Conservation (phyloP, 164 flowering plant genomes). For the Paratinospora sagittata region DNA sequence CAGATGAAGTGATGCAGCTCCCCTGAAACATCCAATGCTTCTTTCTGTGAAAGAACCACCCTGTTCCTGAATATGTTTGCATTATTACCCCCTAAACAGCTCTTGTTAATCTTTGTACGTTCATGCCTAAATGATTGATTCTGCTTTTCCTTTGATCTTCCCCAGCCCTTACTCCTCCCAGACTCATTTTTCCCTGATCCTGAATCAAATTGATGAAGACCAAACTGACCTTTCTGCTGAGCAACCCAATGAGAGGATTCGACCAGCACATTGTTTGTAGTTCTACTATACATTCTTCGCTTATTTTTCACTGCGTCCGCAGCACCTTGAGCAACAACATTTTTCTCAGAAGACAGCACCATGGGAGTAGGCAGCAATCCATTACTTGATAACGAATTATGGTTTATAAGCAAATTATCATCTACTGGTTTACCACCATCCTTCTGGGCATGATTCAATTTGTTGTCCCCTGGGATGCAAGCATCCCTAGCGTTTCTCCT, state of each 20-base stretch:
- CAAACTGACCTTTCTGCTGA: slow-evolving; percentile 12
- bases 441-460: slow-evolving; percentile 6
- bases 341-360: slow-evolving; percentile 7
- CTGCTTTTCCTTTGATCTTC: slow-evolving; percentile 4
- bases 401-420: neutral
- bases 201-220: slow-evolving; percentile 5
- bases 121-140: neutral
- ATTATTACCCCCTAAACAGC: slow-evolving; percentile 1
- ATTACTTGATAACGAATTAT: slow-evolving; percentile 1
- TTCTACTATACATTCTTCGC: slow-evolving; percentile 8
- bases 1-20: neutral
- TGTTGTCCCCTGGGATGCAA: slow-evolving; percentile 9
- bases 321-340: neutral
- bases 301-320: neutral
- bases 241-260: slow-evolving; percentile 8
- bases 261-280: neutral
- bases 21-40: neutral
- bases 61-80: neutral
- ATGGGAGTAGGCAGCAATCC: slow-evolving; percentile 8
- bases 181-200: slow-evolving; percentile 2
- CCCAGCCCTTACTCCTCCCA: slow-evolving; percentile 2
- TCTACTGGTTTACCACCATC: neutral
- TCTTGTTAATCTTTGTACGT: slow-evolving; percentile 4
- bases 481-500: slow-evolving; percentile 6
- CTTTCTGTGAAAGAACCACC: slow-evolving; percentile 1